Evolutionary conservation across 2,329 filamentous ascomycete genomes (phyloP).

Genomic region (Rutstroemia sp.): DNA sequence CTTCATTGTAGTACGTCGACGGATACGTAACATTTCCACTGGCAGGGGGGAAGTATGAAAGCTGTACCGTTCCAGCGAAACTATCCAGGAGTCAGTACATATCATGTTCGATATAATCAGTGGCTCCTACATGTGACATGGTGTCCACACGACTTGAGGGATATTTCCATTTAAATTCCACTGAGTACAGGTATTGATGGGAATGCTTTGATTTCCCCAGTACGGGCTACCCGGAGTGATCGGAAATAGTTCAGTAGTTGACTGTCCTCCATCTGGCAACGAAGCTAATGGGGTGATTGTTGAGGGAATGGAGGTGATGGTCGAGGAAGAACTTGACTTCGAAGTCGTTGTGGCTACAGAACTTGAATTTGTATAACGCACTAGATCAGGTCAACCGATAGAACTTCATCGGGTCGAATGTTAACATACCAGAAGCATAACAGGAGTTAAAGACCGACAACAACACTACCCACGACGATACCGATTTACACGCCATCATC

Average conservation of each 20-base stretch:
- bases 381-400: background rate
- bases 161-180: background rate
- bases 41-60: conserved; percentile 17
- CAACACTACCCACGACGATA: background rate
- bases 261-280: background rate
- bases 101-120: background rate
- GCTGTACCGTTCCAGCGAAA: conserved; percentile 14
- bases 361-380: background rate
- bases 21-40: conserved; percentile 12
- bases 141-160: conserved; percentile 7
- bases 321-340: background rate
- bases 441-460: background rate
- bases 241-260: conserved; percentile 1
- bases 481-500: background rate
- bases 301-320: background rate
- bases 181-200: conserved; percentile 12
- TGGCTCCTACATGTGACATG: conserved; percentile 11
- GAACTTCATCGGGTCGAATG: too few relatives aligned
- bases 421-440: background rate
- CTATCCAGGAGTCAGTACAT: conserved; percentile 2
- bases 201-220: conserved; percentile 15
- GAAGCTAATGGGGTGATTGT: conserved; percentile 10
- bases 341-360: background rate
- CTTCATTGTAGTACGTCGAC: conserved; percentile 11
- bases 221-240: background rate